phyloP scores from a whole-genome alignment of 192 early-diverging fungal species.

The Pecoramyces ruminantium region DNA sequence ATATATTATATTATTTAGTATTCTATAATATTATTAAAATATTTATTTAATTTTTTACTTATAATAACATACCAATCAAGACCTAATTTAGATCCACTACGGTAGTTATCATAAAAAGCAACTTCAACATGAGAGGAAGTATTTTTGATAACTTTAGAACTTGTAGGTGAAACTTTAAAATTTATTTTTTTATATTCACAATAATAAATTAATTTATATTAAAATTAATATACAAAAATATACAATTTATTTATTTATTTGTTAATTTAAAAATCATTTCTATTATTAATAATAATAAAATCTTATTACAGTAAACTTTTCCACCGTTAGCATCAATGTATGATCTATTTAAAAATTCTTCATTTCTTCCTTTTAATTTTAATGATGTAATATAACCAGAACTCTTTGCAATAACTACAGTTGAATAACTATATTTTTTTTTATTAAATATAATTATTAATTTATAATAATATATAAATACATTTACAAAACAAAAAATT shows the following conservation, averaged over 20 bases:
- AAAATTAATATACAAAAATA: not conserved
- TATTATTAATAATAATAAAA: not conserved
- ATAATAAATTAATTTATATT: too few relatives aligned
- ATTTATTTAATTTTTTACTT: too few relatives aligned
- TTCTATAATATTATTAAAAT: too few relatives aligned
- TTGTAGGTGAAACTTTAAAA: not conserved
- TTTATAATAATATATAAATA: too few relatives aligned
- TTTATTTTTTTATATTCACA: not conserved
- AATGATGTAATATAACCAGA: not conserved
- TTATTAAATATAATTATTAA: too few relatives aligned
- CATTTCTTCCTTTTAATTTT: not conserved
- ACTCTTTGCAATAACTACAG: not conserved
- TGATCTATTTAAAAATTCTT: not conserved
- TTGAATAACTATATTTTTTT: not conserved
- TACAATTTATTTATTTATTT: too few relatives aligned
- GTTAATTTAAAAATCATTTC: not conserved
- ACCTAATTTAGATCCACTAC: not conserved
- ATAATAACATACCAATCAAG: not conserved
- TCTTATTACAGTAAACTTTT: not conserved
- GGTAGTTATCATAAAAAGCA: not conserved
- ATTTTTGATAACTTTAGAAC: not conserved
- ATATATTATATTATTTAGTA: too few relatives aligned
- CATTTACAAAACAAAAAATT: too few relatives aligned
- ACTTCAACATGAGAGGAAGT: not conserved
- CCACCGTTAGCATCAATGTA: not conserved